Evolutionary conservation across 176 grass and related monocot genomes (phyloP).

Genomic region (Oryza meyeriana): DNA sequence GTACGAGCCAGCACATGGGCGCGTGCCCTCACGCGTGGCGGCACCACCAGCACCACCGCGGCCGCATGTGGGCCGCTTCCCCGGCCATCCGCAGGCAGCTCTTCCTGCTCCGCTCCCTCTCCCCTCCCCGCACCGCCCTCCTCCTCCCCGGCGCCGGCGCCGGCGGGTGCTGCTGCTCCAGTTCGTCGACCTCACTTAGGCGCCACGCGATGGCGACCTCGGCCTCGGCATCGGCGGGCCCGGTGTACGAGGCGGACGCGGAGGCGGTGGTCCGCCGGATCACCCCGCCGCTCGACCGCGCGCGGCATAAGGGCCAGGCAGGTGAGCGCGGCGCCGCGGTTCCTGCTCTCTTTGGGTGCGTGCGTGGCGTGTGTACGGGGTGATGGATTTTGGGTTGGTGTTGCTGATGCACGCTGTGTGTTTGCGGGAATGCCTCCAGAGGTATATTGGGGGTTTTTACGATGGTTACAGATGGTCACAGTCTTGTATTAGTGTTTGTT

Average conservation of each 20-base stretch:
- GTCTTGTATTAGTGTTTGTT: no score
- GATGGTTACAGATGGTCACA: no score
- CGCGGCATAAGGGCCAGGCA: conserved; percentile 82
- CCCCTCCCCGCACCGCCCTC: background rate
- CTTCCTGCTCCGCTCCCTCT: conserved; percentile 50
- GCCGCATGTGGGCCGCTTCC: conserved; percentile 62
- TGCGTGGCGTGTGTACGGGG: background rate
- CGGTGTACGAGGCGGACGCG: conserved; percentile 71
- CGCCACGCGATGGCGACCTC: conserved; percentile 33
- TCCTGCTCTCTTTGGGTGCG: background rate
- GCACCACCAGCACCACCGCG: conserved; percentile 14
- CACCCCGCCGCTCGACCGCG: conserved; percentile 64
- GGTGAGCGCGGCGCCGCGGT: conserved; percentile 14
- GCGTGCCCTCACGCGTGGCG: conserved; percentile 29
- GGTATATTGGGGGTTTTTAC: no score
- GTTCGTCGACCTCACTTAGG: background rate
- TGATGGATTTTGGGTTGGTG: background rate
- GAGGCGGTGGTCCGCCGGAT: conserved; percentile 67
- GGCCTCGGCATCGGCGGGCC: background rate
- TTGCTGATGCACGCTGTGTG: background rate
- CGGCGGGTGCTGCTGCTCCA: background rate
- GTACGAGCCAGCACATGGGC: background rate
- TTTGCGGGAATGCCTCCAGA: conserved; percentile 2
- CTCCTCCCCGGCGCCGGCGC: background rate
- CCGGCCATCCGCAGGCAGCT: conserved; percentile 63